Evolutionary conservation across 192 early-diverging fungal genomes (phyloP), one percentile per base, ranked within the genome.

Genomic region (Coemansia sp.): DNA sequence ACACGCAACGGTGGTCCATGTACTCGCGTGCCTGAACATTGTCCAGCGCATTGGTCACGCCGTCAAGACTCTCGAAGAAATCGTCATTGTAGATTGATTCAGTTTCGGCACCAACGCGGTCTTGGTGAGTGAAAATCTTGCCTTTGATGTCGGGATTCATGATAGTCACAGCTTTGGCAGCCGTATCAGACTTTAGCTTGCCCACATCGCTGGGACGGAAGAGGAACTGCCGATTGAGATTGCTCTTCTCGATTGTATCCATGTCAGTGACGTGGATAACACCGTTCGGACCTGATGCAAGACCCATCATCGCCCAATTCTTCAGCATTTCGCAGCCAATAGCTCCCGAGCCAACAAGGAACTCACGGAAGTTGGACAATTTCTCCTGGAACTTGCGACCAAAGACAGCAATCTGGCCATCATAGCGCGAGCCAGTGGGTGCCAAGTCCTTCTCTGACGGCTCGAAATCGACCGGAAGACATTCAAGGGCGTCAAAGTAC

Each of bases 321-420:
- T 99, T 99, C 32, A 99, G 85, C 94, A 99, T 97, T 79, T 99
- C 97, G 81, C 97, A 99, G 49, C 97, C 97, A 76, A 99, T 98
- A 7, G 96, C 98, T 30, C 98, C 98, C 44, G 98, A 90, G 56
- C 98, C 97, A 59, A 99, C 96, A 28, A 99, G 73, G 85, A 99
- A 98, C 74, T 96, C 88, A 57, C 89, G 87, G 44, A 88, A 85
- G 75, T 97, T 93, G 18, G 88, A 82, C 52, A 99, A 85, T 62
- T 85, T 87, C 31, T 91, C 83, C 74, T 96, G 94, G 85, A 95
- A 99, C 49, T 91, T 87, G 57, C 75, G 78, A 26, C 97, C 97
- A 85, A 98, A 96, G 21, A 99, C 94, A 8, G 94, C 94, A 67
- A 95, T 91, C 74, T 96, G 93, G 10, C 90, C 91, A 68, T 99